Percentiles rank a stretch among this genome's conserved stretches.
phyloP scores from a whole-genome alignment of 2,329 filamentous ascomycete genomes.

The Lachnellula willkommii region DNA sequence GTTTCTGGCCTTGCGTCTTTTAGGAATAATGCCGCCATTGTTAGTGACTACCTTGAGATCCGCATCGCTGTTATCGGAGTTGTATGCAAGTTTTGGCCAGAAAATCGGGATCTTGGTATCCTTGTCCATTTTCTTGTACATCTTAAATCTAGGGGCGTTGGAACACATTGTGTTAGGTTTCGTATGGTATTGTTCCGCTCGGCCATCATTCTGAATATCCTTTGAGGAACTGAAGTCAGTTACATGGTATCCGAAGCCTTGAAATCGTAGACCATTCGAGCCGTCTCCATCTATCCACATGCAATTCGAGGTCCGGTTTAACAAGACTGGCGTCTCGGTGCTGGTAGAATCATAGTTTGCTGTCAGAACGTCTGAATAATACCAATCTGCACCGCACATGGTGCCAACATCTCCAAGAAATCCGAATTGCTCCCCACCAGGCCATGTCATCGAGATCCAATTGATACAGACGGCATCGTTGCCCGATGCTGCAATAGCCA shows the following conservation, averaged over 20 bases:
- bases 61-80: neutral
- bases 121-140: neutral
- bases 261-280: neutral
- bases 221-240: neutral
- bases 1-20: too few relatives aligned
- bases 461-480: slow-evolving; percentile 1
- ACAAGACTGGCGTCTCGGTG: neutral
- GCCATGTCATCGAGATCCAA: neutral
- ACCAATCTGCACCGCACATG: neutral
- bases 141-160: neutral
- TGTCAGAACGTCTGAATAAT: neutral
- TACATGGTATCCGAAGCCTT: neutral
- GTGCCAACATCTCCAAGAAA: neutral
- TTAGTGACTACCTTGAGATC: neutral
- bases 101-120: neutral
- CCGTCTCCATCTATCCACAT: neutral
- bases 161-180: neutral
- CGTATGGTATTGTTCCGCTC: neutral
- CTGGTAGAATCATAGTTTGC: neutral
- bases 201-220: neutral
- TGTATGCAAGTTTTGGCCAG: neutral
- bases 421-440: neutral
- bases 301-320: neutral
- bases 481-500: neutral
- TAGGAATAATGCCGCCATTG: neutral